Conservation (phyloP, 2,329 filamentous ascomycete species). For the Hymenoscyphus fraxineus region DNA sequence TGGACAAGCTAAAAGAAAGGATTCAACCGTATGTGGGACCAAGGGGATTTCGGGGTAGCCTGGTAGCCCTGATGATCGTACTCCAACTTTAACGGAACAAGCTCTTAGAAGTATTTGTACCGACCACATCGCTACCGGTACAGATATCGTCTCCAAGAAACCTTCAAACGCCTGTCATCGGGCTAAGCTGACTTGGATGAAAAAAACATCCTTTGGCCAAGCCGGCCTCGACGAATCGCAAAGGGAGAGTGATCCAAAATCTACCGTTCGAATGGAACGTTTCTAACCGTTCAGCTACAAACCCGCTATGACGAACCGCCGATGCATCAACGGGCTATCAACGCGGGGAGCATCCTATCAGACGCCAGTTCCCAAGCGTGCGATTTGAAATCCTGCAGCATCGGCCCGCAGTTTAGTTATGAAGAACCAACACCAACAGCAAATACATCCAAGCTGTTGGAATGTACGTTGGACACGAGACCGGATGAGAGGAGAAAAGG, state of each 20-base stretch:
- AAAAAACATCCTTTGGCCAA: background rate
- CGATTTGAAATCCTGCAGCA: conserved; percentile 18
- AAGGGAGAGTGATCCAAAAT: background rate
- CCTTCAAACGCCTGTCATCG: conserved; percentile 3
- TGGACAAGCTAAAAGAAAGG: background rate
- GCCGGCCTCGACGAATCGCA: background rate
- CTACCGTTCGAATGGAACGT: background rate
- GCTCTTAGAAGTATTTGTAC: background rate
- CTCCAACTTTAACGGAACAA: background rate
- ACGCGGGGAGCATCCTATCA: conserved; percentile 21
- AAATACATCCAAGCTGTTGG: conserved; percentile 7
- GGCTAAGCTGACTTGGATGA: conserved; percentile 3
- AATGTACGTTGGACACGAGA: background rate
- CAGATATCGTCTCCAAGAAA: background rate
- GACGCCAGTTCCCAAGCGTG: conserved; percentile 7
- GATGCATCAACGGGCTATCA: conserved; percentile 13
- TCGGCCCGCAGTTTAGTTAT: conserved; percentile 20
- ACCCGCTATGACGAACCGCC: conserved; percentile 20
- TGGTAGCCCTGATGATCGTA: background rate
- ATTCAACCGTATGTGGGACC: background rate
- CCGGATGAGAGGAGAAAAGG: conserved; percentile 4
- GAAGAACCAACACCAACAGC: conserved; percentile 8
- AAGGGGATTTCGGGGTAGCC: background rate
- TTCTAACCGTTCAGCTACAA: background rate
- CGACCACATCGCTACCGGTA: background rate